phyloP scores from a whole-genome alignment of 345 rosid genomes.

The Citrus inodora region DNA sequence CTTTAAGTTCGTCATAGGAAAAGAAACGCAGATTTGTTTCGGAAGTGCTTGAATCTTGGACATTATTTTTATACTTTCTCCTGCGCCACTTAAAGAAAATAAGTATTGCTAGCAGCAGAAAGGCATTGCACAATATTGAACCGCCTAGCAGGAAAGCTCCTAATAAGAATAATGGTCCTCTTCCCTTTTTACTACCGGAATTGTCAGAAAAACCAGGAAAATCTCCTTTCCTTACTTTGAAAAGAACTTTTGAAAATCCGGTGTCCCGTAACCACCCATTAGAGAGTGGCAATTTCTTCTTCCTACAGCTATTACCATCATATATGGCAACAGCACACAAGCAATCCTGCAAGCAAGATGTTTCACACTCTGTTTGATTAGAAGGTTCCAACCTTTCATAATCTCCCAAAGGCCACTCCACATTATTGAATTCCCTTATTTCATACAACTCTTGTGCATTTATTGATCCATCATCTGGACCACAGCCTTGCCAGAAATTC shows the following conservation, averaged over 20 bases:
- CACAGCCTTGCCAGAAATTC: constrained; percentile 13
- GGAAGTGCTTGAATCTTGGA: background rate
- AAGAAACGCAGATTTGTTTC: constrained; percentile 22
- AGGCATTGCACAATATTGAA: background rate
- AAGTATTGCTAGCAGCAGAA: constrained; percentile 7
- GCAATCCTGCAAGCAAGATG: constrained; percentile 21
- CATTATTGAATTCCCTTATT: background rate
- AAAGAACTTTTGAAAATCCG: constrained; percentile 10
- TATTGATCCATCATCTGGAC: constrained; percentile 6
- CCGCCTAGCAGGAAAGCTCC: constrained; percentile 21
- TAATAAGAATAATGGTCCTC: background rate
- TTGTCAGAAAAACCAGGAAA: background rate
- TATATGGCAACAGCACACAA: constrained; percentile 19
- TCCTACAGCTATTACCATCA: constrained; percentile 1
- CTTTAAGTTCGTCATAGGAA: constrained; percentile 16
- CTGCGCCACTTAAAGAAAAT: background rate
- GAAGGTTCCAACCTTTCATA: constrained; percentile 11
- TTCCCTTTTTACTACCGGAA: background rate
- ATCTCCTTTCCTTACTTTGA: constrained; percentile 17
- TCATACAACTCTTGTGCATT: constrained; percentile 14
- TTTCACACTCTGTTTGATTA: constrained; percentile 13
- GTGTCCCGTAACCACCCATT: background rate
- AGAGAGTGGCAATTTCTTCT: constrained; percentile 26
- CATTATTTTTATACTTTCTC: background rate
- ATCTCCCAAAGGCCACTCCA: constrained; percentile 9